Base-by-base conservation (phyloP, 257 asterid species). In the Nicotiana noctiflora region DNA sequence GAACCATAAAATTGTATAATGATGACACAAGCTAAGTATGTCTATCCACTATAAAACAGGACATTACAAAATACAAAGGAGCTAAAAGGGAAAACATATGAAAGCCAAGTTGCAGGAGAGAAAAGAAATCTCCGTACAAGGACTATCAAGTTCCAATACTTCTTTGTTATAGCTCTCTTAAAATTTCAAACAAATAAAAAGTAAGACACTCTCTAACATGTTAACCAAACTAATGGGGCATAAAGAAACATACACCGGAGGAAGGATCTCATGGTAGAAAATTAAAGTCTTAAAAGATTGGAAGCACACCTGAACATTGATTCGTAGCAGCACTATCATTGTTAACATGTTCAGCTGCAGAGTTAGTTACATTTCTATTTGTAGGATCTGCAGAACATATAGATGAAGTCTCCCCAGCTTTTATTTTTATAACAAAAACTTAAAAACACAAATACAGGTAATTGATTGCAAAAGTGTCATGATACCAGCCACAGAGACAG, bases 301-400 rank as follows among this genome's bases (percentile, higher is more conserved):
- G 80, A 76, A 60, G 81, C 84, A 72, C 79, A 92, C 98, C 99
- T 85, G 91, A 79, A 66, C 82, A 83, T 67, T 85, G 89, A 87
- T 90, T 75, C 3, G 81, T 79, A 25, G 89, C 81, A 83, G 86
- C 85, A 80, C 76, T 88, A 81, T 87, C 90, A 75, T 79, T 87
- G 81, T 74, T 80, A 84, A 86, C 82, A 81, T 85, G 85, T 40
- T 81, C 77, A 83, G 84, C 83, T 77, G 86, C 76, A 57, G 89
- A 83, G 81, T 85, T 90, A 80, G 76, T 77, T 19, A 61, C 84
- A 77, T 81, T 51, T 62, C 83, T 44, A 80, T 34, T 85, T 37
- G 85, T 83, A 78, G 89, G 84, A 82, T 87, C 93, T 89, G 76
- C 75, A 81, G 25, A 84, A 81, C 67, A 84, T 75, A 60, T 77